Evolutionary conservation across 768 basidiomycete genomes (phyloP), one percentile per base, ranked within the genome.

Genomic region (Tulasnella sp.): DNA sequence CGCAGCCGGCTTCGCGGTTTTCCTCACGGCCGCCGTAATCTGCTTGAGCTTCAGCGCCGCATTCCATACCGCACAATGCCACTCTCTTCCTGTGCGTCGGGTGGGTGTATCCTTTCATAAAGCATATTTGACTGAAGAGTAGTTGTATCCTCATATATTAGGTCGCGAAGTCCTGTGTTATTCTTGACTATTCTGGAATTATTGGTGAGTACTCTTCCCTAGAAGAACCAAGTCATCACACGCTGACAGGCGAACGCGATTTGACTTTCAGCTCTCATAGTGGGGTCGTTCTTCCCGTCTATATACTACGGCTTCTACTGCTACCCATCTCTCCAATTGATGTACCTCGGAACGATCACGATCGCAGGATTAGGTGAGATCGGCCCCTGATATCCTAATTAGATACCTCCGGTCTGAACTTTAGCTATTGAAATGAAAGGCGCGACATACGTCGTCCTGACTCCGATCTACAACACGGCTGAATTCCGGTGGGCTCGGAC

Each of bases 291-390:
- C 69, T 80, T 81, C 63, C 85, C 90, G 4, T 80, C 76, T 62
- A 72, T 92, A 42, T 85, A 84, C 67, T 91, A 89, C 67, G 84
- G 80, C 2, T 88, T 87, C 70, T 85, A 78, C 71, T 87, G 85
- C 66, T 74, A 84, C 29, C 73, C 77, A 7, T 65, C 70, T 41
- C 72, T 74, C 52, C 80, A 80, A 67, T 56, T 70, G n/a, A 68
- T 81, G 30, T 86, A 87, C 68, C 71, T 84, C 22, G 62, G 73
- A 19, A 63, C 70, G 10, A 80, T 85, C 51, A 73, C 73, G 19
- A 46, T 78, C 10, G 74, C 78, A 46, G 84, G 85, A 31, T 62
- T 75, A 57, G 80, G 87, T 86, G 57, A 71, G 84, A 66, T 48
- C 62, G 44, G 55, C 50, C 27, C 43, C 65, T 29, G n/a, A 58